Base-by-base conservation (phyloP, 495 filamentous ascomycete species). In the Achaetomiella virescens region DNA sequence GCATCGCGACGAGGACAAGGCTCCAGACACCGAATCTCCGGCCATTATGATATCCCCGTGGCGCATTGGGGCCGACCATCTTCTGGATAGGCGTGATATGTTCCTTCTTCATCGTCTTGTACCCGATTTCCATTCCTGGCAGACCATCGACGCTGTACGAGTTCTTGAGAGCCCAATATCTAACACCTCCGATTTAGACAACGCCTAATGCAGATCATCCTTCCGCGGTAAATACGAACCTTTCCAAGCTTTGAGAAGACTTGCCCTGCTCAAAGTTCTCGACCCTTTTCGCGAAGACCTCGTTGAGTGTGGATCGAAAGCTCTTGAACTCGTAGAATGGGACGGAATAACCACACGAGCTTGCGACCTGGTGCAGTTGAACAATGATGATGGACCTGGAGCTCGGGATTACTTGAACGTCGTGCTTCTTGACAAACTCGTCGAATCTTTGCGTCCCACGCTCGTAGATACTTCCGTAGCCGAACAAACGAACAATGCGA, bases 401-500 rank as follows among this genome's bases (percentile, higher is more conserved):
- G 0, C 82, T 84, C 0, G 70, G 68, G 0, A 81, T 45, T 0
- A 65, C 55, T 29, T 73, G 52, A 24, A 76, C 67, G 3, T 70
- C 66, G 54, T 79, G 75, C 51, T 67, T 70, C 54, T 69, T 62
- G n/a, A 83, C 60, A 51, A 80, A 70, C 9, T 65, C 62, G 17
- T 70, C 54, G 56, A 83, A 87, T 31, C 66, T 71, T 0, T 65
- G 47, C 0, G 75, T 67, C 18, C 76, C 77, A 48, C 70, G 69
- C 66, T 91, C 87, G 10, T 89, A 70, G 8, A 89, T 83, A 2
- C 69, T 71, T 0, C 86, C 87, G 43, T 66, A 77, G 43, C 88
- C 87, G 63, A 85, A 91, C n/a, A 89, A 68, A 2, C 88, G 67
- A 54, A 90, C 56, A 59, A 91, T 91, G 54, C 80, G 76, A 3